Evolutionary conservation across 371 early-diverging fungal species (phyloP), one percentile per base, ranked within the genome.

Genomic region (Blakeslea trispora): DNA sequence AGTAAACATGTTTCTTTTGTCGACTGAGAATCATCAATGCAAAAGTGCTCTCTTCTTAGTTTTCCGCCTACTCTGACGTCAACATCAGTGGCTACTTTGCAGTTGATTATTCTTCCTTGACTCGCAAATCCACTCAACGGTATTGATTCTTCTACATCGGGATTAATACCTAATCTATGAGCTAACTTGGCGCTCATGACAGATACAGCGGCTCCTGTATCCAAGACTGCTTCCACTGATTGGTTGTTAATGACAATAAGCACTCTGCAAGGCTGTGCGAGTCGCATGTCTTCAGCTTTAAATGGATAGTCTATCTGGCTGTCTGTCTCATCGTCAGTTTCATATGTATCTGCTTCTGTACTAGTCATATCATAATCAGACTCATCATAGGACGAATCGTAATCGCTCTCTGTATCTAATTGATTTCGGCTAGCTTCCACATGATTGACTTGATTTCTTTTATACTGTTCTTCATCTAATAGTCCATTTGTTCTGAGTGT

Each of bases 141-240:
- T 15, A 50, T 17, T 0, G 22, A 10, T 2, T 59, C 43, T 34
- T 47, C 40, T 28, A 23, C 18, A 19, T 40, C 44, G 5, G 48
- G 0, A 2, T 3, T 13, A 4, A 66, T n/a, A 0, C 43, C 32
- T 1, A 68, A 17, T 28, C 21, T 34, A 2, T 59, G 28, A 1
- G 63, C 68, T 2, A 63, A 31, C 0, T 37, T 22, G 14, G 11
- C 37, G 7, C 63, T 63, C 2, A 62, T 47, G 0, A 68, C 57
- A 0, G 59, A 63, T 0, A 59, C 59, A 14, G 59, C 45, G 21
- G 60, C 60, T 1, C 68, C 60, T 5, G 57, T 42, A 28, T 68
- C 68, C 4, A 59, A 22, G 18, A 60, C 49, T 0, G 66, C 58
- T 13, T 45, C 35, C 1, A 66, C 28, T 1, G 44, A 2, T 0